A percentile compares a stretch with the other conserved stretches of the same genome.
These are phyloP conservation scores for Quercus alba DNA, from an alignment of 306 rosid species.

Conservation along the genomic window DNA sequence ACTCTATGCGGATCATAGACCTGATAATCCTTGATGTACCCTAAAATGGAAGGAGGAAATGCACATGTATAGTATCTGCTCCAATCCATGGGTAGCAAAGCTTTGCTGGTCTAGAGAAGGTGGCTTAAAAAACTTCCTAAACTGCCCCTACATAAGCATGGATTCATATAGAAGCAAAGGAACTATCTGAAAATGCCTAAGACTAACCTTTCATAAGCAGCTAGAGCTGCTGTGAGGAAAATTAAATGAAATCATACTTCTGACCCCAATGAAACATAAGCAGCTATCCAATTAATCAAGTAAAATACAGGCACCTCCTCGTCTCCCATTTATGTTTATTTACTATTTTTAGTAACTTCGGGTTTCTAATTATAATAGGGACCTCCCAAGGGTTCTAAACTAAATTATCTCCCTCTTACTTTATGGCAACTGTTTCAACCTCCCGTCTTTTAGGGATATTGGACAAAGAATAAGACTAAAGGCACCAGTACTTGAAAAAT, in stretches of 20 bases:
- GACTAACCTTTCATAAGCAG: not conserved
- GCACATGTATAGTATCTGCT: not conserved
- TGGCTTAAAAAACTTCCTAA: not conserved
- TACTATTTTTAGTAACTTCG: not conserved
- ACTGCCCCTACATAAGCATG: not conserved
- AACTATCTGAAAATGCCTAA: not conserved
- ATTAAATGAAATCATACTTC: not conserved
- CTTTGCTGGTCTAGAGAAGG: not conserved
- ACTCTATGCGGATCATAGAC: constrained; percentile 88
- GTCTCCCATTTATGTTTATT: not conserved
- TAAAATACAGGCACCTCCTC: not conserved
- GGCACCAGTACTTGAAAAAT: not conserved
- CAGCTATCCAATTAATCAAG: not conserved
- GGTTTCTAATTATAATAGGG: not conserved
- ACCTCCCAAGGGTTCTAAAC: not conserved
- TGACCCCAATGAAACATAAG: not conserved
- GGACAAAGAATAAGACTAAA: not conserved
- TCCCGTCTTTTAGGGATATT: not conserved
- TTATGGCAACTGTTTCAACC: not conserved
- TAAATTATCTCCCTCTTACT: not conserved
- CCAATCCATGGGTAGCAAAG: not conserved
- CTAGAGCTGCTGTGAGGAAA: not conserved
- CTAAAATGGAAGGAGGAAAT: constrained; percentile 28
- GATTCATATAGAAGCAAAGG: not conserved
- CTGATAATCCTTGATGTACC: constrained; percentile 73